Base-by-base conservation (phyloP, 1,139 yeast genomes). In the Kodamaea arcana region DNA sequence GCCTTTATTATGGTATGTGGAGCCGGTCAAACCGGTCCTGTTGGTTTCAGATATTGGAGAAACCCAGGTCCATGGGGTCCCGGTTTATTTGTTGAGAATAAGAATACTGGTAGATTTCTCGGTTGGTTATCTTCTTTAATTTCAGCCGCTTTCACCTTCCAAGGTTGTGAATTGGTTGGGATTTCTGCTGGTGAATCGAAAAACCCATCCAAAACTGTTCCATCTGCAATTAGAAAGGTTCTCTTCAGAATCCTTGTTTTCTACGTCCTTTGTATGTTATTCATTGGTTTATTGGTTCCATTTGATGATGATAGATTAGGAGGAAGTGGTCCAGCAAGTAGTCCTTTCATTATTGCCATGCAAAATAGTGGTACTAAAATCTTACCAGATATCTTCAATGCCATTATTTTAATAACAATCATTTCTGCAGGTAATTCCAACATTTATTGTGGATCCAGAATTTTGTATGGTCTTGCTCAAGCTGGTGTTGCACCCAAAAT, bases 11-110 rank as follows among this genome's bases (percentile, higher is more conserved):
- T 80, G 67, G 85, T 80, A 20, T 79, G 86, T 53, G 94, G 94
- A 46, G 86, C 82, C 10, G 81, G 83, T 37, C 46, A 58, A 30
- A 69, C 75, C 12, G 87, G 88, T 13, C 83, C 88, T 12, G 74
- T 84, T 31, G 94, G 92, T 6, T 83, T 83, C 69, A 72, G 88
- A 56, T 87, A 88, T 65, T 90, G 97, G 97, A 78, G 90, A 60
- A 65, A 88, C 52, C 96, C 96, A 3, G 96, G 96, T 35, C 81
- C 96, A 2, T 86, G 75, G 80, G 88, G 86, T 43, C 72, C 80
- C 7, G 87, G 86, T 30, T 62, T 69, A 37, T 62, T 69, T 13
- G 61, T 65, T 18, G 39, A 48, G 24, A 60, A 70, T 44, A 58
- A 62, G 26, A 67, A 72, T 49, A 71, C 79, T 20, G 83, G 69